phyloP scores from a whole-genome alignment of 805 yeast genomes.

The Ogataea trehaloabstinens region DNA sequence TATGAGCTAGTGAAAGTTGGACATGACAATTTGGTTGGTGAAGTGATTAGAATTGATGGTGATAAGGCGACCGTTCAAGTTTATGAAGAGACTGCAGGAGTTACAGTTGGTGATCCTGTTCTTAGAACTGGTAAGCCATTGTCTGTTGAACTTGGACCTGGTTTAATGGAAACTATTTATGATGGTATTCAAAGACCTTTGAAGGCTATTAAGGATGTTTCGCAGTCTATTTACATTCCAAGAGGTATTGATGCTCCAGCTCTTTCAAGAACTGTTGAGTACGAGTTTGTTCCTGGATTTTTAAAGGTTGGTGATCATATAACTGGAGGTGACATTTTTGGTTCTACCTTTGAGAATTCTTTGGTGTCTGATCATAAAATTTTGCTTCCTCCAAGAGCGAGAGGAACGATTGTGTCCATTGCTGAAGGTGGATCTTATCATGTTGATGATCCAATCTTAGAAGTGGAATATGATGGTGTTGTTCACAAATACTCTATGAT shows the following conservation, averaged over 20 bases:
- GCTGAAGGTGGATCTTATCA: constrained; percentile 90
- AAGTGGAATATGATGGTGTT: constrained; percentile 92
- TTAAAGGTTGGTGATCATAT: constrained; percentile 94
- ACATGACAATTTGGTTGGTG: constrained; percentile 95
- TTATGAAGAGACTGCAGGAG: constrained; percentile 99
- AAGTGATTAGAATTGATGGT: constrained; percentile 93
- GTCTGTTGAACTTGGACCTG: constrained; percentile 98
- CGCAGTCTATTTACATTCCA: constrained; percentile 95
- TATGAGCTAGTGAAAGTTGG: constrained; percentile 98
- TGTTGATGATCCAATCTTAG: constrained; percentile 85
- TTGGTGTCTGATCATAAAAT: constrained; percentile 90
- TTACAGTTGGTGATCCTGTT: constrained; percentile 98
- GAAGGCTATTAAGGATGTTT: constrained; percentile 81
- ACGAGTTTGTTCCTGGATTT: constrained; percentile 79
- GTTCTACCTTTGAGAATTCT: constrained; percentile 91
- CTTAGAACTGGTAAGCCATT: constrained; percentile 98
- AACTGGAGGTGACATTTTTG: constrained; percentile 97
- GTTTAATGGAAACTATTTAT: constrained; percentile 97
- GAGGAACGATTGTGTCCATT: constrained; percentile 91
- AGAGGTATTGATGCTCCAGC: constrained; percentile 98
- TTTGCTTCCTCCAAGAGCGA: constrained; percentile 94
- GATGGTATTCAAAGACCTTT: constrained; percentile 99
- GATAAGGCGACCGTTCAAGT: constrained; percentile 99
- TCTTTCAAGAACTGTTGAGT: constrained; percentile 74
- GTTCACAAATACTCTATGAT: constrained; percentile 82